phyloP scores from a whole-genome alignment of 2,329 filamentous ascomycete genomes.

The Raffaelea arxii region DNA sequence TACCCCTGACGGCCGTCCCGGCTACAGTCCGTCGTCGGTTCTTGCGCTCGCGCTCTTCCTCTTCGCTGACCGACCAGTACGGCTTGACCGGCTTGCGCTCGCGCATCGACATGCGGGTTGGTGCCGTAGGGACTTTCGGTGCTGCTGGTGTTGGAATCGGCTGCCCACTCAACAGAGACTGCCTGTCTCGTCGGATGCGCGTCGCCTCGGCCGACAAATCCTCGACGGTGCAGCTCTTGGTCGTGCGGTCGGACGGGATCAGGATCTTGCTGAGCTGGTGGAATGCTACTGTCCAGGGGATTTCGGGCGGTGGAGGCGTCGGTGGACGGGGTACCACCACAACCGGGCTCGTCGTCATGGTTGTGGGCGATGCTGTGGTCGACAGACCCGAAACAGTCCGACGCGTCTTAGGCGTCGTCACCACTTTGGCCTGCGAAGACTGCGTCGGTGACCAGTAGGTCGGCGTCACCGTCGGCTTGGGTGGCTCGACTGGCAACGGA shows the following conservation, averaged over 20 bases:
- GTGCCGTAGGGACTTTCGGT: slow-evolving; percentile 21
- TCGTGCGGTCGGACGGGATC: slow-evolving; percentile 66
- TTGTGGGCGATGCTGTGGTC: slow-evolving; percentile 19
- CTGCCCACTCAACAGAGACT: slow-evolving; percentile 36
- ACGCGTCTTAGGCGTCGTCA: slow-evolving; percentile 56
- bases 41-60: slow-evolving; percentile 33
- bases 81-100: slow-evolving; percentile 54
- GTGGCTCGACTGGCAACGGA: slow-evolving; percentile 31
- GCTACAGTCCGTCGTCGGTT: slow-evolving; percentile 54
- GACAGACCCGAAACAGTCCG: slow-evolving; percentile 51
- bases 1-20: slow-evolving; percentile 18
- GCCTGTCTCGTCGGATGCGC: slow-evolving; percentile 53
- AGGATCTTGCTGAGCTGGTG: slow-evolving; percentile 75
- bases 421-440: slow-evolving; percentile 74
- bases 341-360: no score
- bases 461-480: slow-evolving; percentile 49
- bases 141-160: slow-evolving; percentile 1
- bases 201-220: slow-evolving; percentile 66
- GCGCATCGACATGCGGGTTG: slow-evolving; percentile 63
- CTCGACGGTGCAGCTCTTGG: slow-evolving; percentile 64
- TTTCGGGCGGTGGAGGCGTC: slow-evolving; percentile 66
- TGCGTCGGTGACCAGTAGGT: slow-evolving; percentile 84
- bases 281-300: slow-evolving; percentile 77
- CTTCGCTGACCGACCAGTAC: slow-evolving; percentile 37
- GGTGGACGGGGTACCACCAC: slow-evolving; percentile 34